These are phyloP conservation scores for Colletotrichum incanum DNA, from an alignment of 2,329 filamentous ascomycete genomes.

Conservation along the genomic window DNA sequence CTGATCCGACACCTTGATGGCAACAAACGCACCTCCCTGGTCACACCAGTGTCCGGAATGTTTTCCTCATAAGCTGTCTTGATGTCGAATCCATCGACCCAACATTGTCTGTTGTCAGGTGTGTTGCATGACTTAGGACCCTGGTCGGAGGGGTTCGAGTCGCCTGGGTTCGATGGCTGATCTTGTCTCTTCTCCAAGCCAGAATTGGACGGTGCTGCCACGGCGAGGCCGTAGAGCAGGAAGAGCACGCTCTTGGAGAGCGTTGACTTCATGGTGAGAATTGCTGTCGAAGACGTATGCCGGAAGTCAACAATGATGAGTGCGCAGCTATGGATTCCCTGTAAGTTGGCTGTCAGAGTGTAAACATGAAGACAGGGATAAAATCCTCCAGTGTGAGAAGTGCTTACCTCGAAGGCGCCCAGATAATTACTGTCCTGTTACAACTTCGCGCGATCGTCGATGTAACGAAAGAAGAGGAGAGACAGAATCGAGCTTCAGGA, in stretches of 20 bases:
- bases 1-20: no score
- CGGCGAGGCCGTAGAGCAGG: conserved; percentile 31
- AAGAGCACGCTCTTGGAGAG: conserved; percentile 28
- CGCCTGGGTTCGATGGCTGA: background rate
- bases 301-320: background rate
- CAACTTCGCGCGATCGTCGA: conserved; percentile 4
- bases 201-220: conserved; percentile 17
- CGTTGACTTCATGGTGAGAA: conserved; percentile 32
- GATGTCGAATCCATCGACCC: conserved; percentile 51
- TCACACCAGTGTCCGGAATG: conserved; percentile 51
- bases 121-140: conserved; percentile 45
- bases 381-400: background rate
- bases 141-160: background rate
- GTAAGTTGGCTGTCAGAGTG: background rate
- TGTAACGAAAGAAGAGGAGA: conserved; percentile 16
- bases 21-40: conserved; percentile 25
- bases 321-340: background rate
- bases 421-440: background rate
- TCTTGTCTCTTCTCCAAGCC: conserved; percentile 29
- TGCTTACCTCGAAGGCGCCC: conserved; percentile 7
- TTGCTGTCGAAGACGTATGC: background rate
- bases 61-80: conserved; percentile 49
- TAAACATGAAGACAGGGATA: no score
- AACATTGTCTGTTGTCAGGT: conserved; percentile 46
- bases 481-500: background rate